Base-by-base conservation (phyloP, 371 early-diverging fungal genomes). In the Capillidium rhysosporum region DNA sequence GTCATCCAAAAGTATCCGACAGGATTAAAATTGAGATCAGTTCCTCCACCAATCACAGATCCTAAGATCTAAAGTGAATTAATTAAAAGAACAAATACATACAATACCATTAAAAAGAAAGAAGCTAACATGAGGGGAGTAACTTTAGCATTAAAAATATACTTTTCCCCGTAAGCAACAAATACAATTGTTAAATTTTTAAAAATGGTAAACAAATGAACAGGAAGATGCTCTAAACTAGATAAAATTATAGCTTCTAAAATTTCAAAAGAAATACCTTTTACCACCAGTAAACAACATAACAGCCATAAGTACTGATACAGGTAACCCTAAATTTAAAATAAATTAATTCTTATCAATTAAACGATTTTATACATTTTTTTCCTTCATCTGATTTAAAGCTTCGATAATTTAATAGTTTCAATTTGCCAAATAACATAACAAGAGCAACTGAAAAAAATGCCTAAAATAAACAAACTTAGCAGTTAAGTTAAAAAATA, bases 251-350 rank as follows among this genome's bases (percentile, higher is more conserved):
- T 39, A n/a, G n/a, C n/a, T 48, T 38, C 9, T 21, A 26, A 45
- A 31, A 16, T 1, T 26, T 5, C 1, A 49, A 20, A 43, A n/a
- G 18, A n/a, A n/a, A n/a, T 54, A 69, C 65, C 68, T 84, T 73
- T 83, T 96, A 72, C 74, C 90, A 39, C 98, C 98, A 2, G 96
- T 92, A 68, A 94, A 97, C 53, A 99, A 87, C 98, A 99, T 99
- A 46, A 80, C 74, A 2, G 85, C 85, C 34, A 98, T 73, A 41
- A 85, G 76, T 18, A 84, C 54, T 1, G 93, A 83, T 46, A 95
- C 84, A 1, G 85, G 78, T 60, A 91, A 75, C 98, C 98, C 68
- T 80, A 61, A n/a, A n/a, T 80, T 75, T 5, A 58, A n/a, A 46
- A 10, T 55, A 39, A 21, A 49, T 63, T 45, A 61, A 10, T 10